Evolutionary conservation across 1,284 basidiomycete species (phyloP), one percentile per base, ranked within the genome.

Genomic region (Neonothopanus nambi): DNA sequence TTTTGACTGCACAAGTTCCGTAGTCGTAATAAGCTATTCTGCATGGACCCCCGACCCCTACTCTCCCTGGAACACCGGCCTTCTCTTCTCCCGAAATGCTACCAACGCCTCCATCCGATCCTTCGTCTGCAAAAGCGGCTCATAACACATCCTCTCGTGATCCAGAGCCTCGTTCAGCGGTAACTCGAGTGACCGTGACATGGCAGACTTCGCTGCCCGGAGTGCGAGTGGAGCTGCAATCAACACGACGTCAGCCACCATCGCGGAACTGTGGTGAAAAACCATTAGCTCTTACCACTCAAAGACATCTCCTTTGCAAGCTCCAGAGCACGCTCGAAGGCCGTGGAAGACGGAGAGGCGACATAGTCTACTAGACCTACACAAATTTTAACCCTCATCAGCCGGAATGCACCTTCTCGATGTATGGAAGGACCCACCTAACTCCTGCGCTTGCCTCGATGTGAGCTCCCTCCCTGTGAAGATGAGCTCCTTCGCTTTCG

Each of bases 71-170:
- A n/a, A n/a, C n/a, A n/a, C n/a, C n/a, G n/a, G 63, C n/a, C n/a
- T n/a, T n/a, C n/a, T n/a, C n/a, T n/a, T n/a, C n/a, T n/a, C n/a
- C n/a, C n/a, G n/a, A n/a, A n/a, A n/a, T n/a, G n/a, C n/a, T n/a
- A n/a, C n/a, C n/a, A n/a, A n/a, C n/a, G n/a, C n/a, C n/a, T n/a
- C n/a, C n/a, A n/a, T n/a, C n/a, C n/a, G n/a, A n/a, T n/a, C n/a
- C n/a, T n/a, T n/a, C n/a, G n/a, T n/a, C n/a, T n/a, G n/a, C n/a
- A n/a, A n/a, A n/a, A n/a, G n/a, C n/a, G n/a, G n/a, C n/a, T n/a
- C n/a, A n/a, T 98, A 98, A 21, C 89, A 86, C 8, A 86, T 84
- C 24, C 90, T 78, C 70, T 98, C 95, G 61, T 95, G 91, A 68
- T 95, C 91, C 6, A 97, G 78, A 87, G 89, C 87, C 57, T 82